phyloP scores from a whole-genome alignment of 2,329 filamentous ascomycete species.

The Monosporascus sp. region DNA sequence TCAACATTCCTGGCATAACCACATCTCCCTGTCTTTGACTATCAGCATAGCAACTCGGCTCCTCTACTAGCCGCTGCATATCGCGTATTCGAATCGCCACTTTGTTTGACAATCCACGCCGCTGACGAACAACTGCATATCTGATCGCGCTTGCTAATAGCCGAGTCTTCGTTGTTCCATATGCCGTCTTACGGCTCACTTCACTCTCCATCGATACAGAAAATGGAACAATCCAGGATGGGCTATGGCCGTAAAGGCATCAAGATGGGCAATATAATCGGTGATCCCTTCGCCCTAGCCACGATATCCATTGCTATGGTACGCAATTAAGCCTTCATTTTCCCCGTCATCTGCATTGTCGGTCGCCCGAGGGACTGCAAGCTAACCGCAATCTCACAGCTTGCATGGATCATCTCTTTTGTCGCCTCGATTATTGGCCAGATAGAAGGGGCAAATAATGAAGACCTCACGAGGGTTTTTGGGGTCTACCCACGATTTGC shows the following conservation, averaged over 20 bases:
- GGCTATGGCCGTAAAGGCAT: slow-evolving; percentile 55
- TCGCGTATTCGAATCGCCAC: slow-evolving; percentile 4
- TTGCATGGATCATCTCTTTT: slow-evolving; percentile 93
- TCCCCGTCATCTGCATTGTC: slow-evolving; percentile 1
- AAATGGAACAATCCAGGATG: slow-evolving; percentile 69
- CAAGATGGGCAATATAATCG: slow-evolving; percentile 82
- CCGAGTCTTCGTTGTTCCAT: slow-evolving; percentile 32
- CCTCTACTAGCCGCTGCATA: not conserved
- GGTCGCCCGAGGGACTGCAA: slow-evolving; percentile 1
- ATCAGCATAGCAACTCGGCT: not conserved
- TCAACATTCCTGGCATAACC: not conserved
- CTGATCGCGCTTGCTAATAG: not conserved
- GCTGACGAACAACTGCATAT: slow-evolving; percentile 9
- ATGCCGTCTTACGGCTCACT: slow-evolving; percentile 74
- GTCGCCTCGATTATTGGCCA: slow-evolving; percentile 75
- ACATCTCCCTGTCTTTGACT: not conserved
- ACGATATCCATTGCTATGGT: slow-evolving; percentile 90
- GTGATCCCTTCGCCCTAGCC: slow-evolving; percentile 92
- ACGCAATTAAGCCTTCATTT: slow-evolving; percentile 38
- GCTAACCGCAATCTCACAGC: slow-evolving; percentile 45
- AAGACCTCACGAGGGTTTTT: slow-evolving; percentile 24
- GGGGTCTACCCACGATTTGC: slow-evolving; percentile 72
- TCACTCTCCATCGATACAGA: slow-evolving; percentile 67
- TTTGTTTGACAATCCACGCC: slow-evolving; percentile 5
- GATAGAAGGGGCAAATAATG: slow-evolving; percentile 31